A percentile compares a stretch with the other conserved stretches of the same genome.
Evolutionary conservation across 176 grass and related monocot species (phyloP).

Genomic region (Musa acuminata): DNA sequence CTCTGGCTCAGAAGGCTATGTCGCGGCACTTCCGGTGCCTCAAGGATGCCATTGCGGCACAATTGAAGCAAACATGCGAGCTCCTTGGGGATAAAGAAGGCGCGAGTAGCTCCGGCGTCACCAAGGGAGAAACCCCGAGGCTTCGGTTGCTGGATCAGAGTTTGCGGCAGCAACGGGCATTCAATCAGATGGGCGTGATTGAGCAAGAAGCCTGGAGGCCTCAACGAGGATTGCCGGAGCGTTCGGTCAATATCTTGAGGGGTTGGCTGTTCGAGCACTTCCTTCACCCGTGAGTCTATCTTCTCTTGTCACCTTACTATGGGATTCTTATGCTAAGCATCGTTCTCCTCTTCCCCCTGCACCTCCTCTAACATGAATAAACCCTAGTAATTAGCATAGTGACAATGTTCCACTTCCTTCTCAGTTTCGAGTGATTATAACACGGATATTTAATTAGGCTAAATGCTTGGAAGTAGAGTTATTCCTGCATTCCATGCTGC

Average conservation of each 20-base stretch:
- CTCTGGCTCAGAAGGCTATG: constrained; percentile 97
- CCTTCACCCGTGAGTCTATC: constrained; percentile 85
- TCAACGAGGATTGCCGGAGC: constrained; percentile 86
- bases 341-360: no score
- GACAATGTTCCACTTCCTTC: no score
- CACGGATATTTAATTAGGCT: no score
- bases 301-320: background rate
- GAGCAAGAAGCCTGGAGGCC: constrained; percentile 94
- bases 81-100: constrained; percentile 75
- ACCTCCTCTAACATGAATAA: no score
- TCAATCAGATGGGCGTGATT: constrained; percentile 98
- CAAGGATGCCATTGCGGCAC: constrained; percentile 66
- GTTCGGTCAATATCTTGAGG: constrained; percentile 67
- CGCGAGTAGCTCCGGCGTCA: constrained; percentile 58
- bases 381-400: no score
- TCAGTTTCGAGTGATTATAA: no score
- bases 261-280: constrained; percentile 99
- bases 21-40: constrained; percentile 97
- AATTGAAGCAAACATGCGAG: constrained; percentile 66
- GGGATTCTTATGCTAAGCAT: no score
- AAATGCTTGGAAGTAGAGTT: no score
- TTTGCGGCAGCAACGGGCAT: constrained; percentile 85
- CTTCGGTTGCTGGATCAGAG: constrained; percentile 79
- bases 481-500: no score
- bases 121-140: constrained; percentile 82